A percentile compares a stretch with the other conserved stretches of the same genome.
These are phyloP conservation scores for Suaeda aralocaspica DNA, from an alignment of 148 eudicot genomes.

Conservation along the genomic window DNA sequence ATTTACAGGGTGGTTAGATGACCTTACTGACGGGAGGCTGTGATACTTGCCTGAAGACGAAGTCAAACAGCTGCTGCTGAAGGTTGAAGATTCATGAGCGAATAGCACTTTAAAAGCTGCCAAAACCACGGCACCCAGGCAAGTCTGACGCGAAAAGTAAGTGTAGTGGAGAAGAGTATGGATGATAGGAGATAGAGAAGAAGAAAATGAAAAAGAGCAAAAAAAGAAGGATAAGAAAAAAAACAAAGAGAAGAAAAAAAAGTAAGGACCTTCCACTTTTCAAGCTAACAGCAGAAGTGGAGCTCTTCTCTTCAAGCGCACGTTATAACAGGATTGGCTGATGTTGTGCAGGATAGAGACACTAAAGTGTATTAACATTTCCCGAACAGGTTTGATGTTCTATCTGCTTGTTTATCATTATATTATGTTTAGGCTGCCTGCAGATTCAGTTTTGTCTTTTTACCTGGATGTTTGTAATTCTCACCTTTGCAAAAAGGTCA, in stretches of 20 bases:
- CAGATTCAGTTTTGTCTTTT: background rate
- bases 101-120: slow-evolving; percentile 90
- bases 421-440: background rate
- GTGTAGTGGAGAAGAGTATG: slow-evolving; percentile 26
- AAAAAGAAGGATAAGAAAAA: slow-evolving; percentile 22
- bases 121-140: slow-evolving; percentile 52
- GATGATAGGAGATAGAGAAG: slow-evolving; percentile 36
- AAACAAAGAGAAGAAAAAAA: slow-evolving; percentile 38
- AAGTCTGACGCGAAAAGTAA: slow-evolving; percentile 23
- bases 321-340: slow-evolving; percentile 87
- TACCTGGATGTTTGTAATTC: background rate
- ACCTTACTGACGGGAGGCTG: slow-evolving; percentile 91
- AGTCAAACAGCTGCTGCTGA: slow-evolving; percentile 85
- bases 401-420: background rate
- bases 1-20: slow-evolving; percentile 85
- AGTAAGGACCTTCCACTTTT: slow-evolving; percentile 59
- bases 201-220: too few species aligned
- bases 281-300: slow-evolving; percentile 75
- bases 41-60: slow-evolving; percentile 96
- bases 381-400: background rate
- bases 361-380: slow-evolving; percentile 46
- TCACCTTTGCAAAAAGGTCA: slow-evolving; percentile 2
- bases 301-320: slow-evolving; percentile 84
- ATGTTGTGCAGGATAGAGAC: slow-evolving; percentile 69
- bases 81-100: slow-evolving; percentile 79